Conservation (phyloP, 176 grass and related monocot species). For the Oryza punctata region DNA sequence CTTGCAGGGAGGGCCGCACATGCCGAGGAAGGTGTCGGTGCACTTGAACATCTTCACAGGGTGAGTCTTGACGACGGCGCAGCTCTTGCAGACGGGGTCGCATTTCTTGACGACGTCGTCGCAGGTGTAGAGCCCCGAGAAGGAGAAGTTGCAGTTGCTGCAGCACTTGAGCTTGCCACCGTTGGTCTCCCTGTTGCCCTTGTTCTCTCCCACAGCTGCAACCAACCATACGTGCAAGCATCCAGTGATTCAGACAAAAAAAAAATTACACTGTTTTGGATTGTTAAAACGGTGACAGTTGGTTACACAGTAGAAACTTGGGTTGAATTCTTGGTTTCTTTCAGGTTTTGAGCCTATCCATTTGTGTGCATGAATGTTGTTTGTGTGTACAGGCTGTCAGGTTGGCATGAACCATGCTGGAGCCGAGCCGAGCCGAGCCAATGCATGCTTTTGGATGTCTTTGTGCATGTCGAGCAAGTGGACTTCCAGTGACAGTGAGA, state of each 20-base stretch:
- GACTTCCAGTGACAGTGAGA: not conserved
- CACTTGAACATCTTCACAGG: constrained; percentile 7
- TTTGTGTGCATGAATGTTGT: not conserved
- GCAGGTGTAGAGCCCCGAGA: constrained; percentile 27
- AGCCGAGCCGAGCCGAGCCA: not conserved
- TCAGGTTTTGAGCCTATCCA: not conserved
- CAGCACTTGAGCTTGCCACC: constrained; percentile 5
- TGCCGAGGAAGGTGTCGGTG: constrained; percentile 42
- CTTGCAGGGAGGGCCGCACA: constrained; percentile 19
- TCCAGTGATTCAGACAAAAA: not conserved
- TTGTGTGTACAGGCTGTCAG: not conserved
- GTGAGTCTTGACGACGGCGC: constrained; percentile 15
- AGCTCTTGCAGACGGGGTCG: constrained; percentile 33
- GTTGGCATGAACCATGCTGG: not conserved
- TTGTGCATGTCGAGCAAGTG: not conserved
- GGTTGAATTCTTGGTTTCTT: not conserved
- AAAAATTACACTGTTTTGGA: not conserved
- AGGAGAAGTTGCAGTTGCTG: constrained; percentile 31
- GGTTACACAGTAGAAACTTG: not conserved
- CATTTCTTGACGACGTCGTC: constrained; percentile 25
- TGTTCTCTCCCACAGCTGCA: constrained; percentile 18
- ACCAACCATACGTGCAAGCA: no score
- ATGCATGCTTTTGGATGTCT: not conserved
- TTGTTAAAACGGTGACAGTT: not conserved
- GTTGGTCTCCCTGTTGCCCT: constrained; percentile 19